Evolutionary conservation across 2,329 filamentous ascomycete genomes (phyloP), one percentile per base, ranked within the genome.

Genomic region (Trichoderma sp.): DNA sequence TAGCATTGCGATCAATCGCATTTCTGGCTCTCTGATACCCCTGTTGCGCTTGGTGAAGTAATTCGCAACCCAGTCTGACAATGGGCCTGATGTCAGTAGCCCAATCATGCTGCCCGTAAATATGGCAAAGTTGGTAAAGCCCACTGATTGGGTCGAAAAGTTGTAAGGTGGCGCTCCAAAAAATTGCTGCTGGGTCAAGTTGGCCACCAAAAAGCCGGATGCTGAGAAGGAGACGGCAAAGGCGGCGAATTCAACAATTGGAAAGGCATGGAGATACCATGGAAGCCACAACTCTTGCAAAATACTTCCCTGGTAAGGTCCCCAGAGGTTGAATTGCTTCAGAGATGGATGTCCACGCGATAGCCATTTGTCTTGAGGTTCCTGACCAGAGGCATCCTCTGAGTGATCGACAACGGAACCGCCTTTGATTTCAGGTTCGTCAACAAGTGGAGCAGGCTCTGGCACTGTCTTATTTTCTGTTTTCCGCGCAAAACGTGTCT

Each of bases 81-180:
- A 15, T 51, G 66, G 66, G 14, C 66, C 66, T 4, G 66, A 69
- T 26, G 66, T 69, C 3, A 69, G 30, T 8, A 69, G 14, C 4
- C 66, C 66, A 26, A 69, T 61, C 66, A 69, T 69, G 6, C 57
- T 47, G 3, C 66, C 66, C 7, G 26, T 39, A 14, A 69, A 69
- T 8, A 61, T 34, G 18, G 66, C 66, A 24, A 69, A 69, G n/a
- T 69, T 69, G 36, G 66, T 69, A n/a, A 69, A 69, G 9, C 66
- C 66, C 3, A 69, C 66, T 30, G 36, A n/a, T 26, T 69, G 18
- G 3, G 57, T 51, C 12, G 66, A 61, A 7, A 69, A 69, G 28
- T 69, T 69, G 15, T 69, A 69, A 34, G 66, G 66, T 3, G 66
- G 66, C 3, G 66, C 66, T 28, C 56, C 66, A 34, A 69, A 69